A percentile compares a stretch with the other conserved stretches of the same genome.
These are phyloP conservation scores for Claviceps sp. DNA, from an alignment of 2,329 filamentous ascomycete species.

Conservation along the genomic window DNA sequence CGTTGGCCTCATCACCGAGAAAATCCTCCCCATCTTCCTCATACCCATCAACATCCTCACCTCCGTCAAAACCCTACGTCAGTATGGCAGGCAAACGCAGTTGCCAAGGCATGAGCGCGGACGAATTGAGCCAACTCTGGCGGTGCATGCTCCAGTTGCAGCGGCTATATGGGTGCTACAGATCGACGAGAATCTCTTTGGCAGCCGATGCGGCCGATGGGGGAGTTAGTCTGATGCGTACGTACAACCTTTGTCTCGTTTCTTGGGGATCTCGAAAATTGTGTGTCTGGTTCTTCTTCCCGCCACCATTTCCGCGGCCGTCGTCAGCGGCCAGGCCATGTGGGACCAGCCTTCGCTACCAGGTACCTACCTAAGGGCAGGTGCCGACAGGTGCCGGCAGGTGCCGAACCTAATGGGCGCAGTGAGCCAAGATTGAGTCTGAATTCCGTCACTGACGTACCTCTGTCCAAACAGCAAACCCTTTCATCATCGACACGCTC, in stretches of 20 bases:
- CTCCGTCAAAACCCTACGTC: neutral
- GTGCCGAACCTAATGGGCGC: no score
- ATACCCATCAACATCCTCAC: neutral
- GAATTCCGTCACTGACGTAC: no score
- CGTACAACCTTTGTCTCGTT: slow-evolving; percentile 11
- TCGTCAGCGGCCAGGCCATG: no score
- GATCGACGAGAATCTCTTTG: slow-evolving; percentile 33
- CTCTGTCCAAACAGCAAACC: slow-evolving; percentile 16
- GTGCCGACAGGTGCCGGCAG: no score
- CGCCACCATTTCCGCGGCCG: no score
- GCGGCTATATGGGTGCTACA: slow-evolving; percentile 33
- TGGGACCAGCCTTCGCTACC: no score
- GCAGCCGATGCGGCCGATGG: slow-evolving; percentile 28
- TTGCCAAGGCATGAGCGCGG: slow-evolving; percentile 19
- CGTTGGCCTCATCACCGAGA: neutral
- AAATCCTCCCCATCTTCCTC: slow-evolving; percentile 1
- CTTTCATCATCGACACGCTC: slow-evolving; percentile 27
- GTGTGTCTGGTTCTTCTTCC: no score
- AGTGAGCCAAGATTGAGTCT: no score
- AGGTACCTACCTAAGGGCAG: no score
- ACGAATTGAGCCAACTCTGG: slow-evolving; percentile 31
- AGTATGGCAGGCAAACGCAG: slow-evolving; percentile 13
- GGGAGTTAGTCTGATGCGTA: slow-evolving; percentile 30
- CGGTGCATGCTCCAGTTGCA: slow-evolving; percentile 35
- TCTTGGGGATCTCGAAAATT: no score